Evolutionary conservation across 176 grass and related monocot genomes (phyloP), one percentile per base, ranked within the genome.

Genomic region (Miscanthus lutarioriparius): DNA sequence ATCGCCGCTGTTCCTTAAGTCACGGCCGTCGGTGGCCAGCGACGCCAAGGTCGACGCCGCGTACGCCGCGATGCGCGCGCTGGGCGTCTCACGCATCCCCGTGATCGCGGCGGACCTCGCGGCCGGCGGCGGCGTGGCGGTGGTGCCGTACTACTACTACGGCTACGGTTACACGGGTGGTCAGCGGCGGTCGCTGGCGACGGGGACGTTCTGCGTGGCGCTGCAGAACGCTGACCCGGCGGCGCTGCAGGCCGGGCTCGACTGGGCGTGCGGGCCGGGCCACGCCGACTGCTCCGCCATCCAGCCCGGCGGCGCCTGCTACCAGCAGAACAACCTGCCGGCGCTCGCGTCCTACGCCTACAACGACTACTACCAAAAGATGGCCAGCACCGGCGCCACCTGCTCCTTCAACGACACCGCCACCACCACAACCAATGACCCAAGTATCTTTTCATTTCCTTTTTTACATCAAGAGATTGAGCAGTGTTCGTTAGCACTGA

Each of bases 361-460:
- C 81, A 97, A 97, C 61, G 92, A 97, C 71, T 97, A 97, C 84
- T 97, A 90, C 82, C 89, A 95, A 9, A 88, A 82, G 64, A 82
- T 25, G 20, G 23, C 78, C 8, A 41, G 20, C 70, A 83, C 75
- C 59, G 92, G 95, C 30, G 95, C 86, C n/a, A 91, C 90, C 61
- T 97, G 95, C 89, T 88, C 64, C 26, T 97, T 97, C 88, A 93
- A 82, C 45, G 89, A 87, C 86, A 97, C 92, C 2, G 95, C 92
- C 37, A 80, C 56, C 10, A 82, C 78, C 5, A 90, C 89, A 3
- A 37, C 61, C 66, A 90, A 33, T 6, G 92, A 97, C 70, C 95
- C 95, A 40, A 97, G 95, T 97, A 93, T 89, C 72, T 63, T 37
- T 58, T 7, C n/a, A n/a, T 0, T n/a, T 4, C 4, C 22, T 2